phyloP scores from a whole-genome alignment of 106 monocot genomes.

The Dendrobium officinale region DNA sequence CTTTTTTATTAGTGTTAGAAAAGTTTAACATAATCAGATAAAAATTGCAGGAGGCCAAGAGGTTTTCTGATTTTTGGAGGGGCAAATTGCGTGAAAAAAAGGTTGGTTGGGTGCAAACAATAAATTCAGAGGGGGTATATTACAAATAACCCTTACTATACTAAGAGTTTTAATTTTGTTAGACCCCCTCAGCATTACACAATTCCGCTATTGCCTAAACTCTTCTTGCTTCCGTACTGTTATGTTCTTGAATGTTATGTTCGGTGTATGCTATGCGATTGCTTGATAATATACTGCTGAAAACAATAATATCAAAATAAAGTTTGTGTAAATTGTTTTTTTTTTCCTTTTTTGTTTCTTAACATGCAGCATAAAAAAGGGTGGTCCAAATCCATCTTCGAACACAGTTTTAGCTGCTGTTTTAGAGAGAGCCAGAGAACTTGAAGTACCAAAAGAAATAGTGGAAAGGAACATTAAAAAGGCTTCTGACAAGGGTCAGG shows the following conservation, averaged over 20 bases:
- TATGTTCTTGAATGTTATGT: neutral
- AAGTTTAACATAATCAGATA: too few relatives aligned
- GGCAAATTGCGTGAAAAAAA: too few relatives aligned
- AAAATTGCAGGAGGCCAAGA: too few relatives aligned
- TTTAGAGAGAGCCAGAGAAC: slow-evolving; percentile 89
- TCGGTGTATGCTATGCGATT: neutral
- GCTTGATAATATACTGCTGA: neutral
- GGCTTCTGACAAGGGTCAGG: slow-evolving; percentile 93
- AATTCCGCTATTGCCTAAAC: too few relatives aligned
- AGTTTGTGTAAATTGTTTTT: neutral
- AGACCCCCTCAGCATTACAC: too few relatives aligned
- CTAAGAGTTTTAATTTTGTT: too few relatives aligned
- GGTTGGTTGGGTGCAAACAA: too few relatives aligned
- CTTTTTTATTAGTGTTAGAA: too few relatives aligned
- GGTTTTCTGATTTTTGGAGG: too few relatives aligned
- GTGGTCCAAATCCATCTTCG: slow-evolving; percentile 81
- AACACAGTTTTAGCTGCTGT: slow-evolving; percentile 74
- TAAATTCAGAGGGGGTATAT: too few relatives aligned
- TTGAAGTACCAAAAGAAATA: slow-evolving; percentile 94
- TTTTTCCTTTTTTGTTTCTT: neutral
- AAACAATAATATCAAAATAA: neutral
- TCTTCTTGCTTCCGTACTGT: too few relatives aligned
- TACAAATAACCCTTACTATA: too few relatives aligned
- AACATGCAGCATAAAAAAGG: slow-evolving; percentile 73
- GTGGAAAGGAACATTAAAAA: slow-evolving; percentile 93